Evolutionary conservation across 495 filamentous ascomycete species (phyloP), one percentile per base, ranked within the genome.

Genomic region (Letharia columbiana): DNA sequence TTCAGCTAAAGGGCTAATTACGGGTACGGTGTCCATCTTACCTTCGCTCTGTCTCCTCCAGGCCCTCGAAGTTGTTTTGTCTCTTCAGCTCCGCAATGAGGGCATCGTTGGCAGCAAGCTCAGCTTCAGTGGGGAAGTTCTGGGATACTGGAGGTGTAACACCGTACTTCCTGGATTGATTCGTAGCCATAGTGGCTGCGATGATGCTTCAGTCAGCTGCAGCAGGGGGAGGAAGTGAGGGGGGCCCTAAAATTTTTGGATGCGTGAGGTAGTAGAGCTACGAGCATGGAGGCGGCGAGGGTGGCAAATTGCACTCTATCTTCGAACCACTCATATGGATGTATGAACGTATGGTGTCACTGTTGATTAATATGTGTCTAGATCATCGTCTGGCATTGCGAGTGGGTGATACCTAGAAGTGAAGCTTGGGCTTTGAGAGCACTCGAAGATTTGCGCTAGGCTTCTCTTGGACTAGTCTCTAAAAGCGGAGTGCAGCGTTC

Each of bases 51-150:
- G 90, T 96, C 74, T 95, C 94, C 62, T 86, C 77, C 11, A 83
- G 79, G 44, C 81, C 83, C 74, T 98, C 93, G 69, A 96, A 98
- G 64, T 93, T 96, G 76, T 96, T 91, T 75, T 96, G 90, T 17
- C 81, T 81, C 73, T 88, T 88, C 63, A 98, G 78, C 74, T 96
- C 92, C 23, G 87, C 84, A 52, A 95, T 82, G 47, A 98, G 84
- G 56, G 86, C 81, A 65, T 90, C 84, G 72, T 91, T 92, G 20
- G 88, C 82, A 66, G 84, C 80, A 50, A 89, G 82, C 71, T 98
- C 92, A 39, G 80, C 77, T 50, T 86, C 79, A 18, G 89, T 92
- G 18, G 95, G 95, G 23, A 90, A 78, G 0, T 79, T 81, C 20
- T 78, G 82, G 9, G 92, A 94, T 54, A 98, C 91, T 28, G 94